phyloP scores from a whole-genome alignment of 176 grass and related monocot species.

The Themeda triandra region DNA sequence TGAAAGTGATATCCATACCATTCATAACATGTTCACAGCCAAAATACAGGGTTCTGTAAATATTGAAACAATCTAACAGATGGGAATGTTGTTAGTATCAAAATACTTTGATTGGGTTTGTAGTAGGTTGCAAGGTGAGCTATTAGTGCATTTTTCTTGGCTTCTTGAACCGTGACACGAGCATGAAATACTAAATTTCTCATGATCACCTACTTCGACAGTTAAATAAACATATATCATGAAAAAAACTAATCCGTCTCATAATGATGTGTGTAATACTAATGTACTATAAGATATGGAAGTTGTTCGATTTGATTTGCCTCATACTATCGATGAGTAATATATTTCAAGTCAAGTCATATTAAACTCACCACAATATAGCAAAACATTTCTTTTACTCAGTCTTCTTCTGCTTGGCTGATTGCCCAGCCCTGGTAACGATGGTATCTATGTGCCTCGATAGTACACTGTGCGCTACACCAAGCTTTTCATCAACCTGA shows the following conservation, averaged over 20 bases:
- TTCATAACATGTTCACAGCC: neutral
- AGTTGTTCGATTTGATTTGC: neutral
- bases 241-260: neutral
- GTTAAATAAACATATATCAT: neutral
- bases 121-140: neutral
- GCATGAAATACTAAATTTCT: neutral
- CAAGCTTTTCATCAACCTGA: slow-evolving; percentile 77
- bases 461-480: slow-evolving; percentile 50
- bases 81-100: neutral
- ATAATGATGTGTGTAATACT: neutral
- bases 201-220: neutral
- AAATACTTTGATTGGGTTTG: neutral
- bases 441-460: slow-evolving; percentile 45
- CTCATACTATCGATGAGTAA: neutral
- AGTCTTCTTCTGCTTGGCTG: slow-evolving; percentile 87
- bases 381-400: slow-evolving; percentile 43
- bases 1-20: neutral
- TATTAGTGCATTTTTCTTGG: neutral
- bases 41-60: neutral
- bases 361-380: slow-evolving; percentile 30
- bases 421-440: slow-evolving; percentile 38
- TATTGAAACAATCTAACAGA: neutral
- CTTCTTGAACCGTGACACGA: neutral
- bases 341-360: neutral
- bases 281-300: neutral